Conservation (phyloP, 2,329 filamentous ascomycete genomes). For the Aspergillus ochraceus region DNA sequence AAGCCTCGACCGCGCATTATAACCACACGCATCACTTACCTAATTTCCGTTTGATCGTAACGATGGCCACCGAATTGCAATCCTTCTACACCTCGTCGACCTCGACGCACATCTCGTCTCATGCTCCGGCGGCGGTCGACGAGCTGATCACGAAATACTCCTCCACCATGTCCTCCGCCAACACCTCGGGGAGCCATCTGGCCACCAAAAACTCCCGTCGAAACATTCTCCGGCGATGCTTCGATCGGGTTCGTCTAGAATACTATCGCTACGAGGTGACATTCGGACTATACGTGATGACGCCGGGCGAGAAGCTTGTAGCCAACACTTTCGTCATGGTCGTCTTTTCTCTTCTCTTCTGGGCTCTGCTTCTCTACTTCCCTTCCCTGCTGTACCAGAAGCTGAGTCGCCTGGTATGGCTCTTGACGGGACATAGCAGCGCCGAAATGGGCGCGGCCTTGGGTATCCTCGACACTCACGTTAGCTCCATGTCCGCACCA, state of each 20-base stretch:
- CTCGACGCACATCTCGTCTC: conserved; percentile 29
- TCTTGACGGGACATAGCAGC: conserved; percentile 38
- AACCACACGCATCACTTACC: neutral
- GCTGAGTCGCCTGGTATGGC: conserved; percentile 35
- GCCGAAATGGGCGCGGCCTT: conserved; percentile 29
- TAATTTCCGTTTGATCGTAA: neutral
- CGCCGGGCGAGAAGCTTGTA: conserved; percentile 43
- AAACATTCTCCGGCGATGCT: conserved; percentile 28
- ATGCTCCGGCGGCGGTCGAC: conserved; percentile 32
- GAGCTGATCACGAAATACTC: conserved; percentile 36
- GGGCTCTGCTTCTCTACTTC: conserved; percentile 39
- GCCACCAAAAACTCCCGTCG: conserved; percentile 18
- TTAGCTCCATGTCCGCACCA: conserved; percentile 15
- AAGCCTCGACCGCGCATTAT: neutral
- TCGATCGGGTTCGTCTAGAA: conserved; percentile 39
- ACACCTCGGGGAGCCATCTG: conserved; percentile 11
- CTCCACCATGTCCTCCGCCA: conserved; percentile 25
- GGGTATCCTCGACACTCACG: conserved; percentile 28
- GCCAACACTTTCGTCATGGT: conserved; percentile 43
- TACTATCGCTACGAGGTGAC: conserved; percentile 52
- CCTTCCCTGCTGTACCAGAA: conserved; percentile 39
- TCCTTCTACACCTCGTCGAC: conserved; percentile 35
- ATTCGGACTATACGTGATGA: conserved; percentile 47
- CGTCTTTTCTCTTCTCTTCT: conserved; percentile 35
- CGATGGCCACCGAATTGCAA: conserved; percentile 35